A percentile compares a stretch with the other conserved stretches of the same genome.
Conservation (phyloP, 1,284 basidiomycete genomes). For the Cutaneotrichosporon cutaneum region DNA sequence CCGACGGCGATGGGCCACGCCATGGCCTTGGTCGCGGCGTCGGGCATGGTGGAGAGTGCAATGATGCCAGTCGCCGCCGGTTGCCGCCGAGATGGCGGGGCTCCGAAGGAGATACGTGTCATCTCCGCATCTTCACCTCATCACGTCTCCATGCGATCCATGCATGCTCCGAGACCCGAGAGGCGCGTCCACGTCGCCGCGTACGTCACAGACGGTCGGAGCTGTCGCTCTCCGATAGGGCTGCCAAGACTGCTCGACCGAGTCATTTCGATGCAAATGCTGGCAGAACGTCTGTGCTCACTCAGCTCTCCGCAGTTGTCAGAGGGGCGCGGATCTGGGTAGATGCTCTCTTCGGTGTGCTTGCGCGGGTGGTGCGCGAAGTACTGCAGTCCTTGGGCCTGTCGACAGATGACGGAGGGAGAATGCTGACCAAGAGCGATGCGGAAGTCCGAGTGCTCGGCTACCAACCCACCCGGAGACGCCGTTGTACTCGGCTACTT, state of each 20-base stretch:
- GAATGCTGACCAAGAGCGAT: too few relatives aligned
- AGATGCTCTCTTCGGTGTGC: too few relatives aligned
- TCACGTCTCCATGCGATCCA: too few relatives aligned
- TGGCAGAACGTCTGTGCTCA: too few relatives aligned
- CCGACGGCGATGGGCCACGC: constrained; percentile 6
- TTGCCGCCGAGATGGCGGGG: background rate
- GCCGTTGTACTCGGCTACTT: background rate
- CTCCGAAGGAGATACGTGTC: background rate
- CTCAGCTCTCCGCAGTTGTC: too few relatives aligned
- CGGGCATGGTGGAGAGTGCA: background rate
- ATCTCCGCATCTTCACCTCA: background rate
- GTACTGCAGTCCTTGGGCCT: too few relatives aligned
- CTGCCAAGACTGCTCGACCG: too few relatives aligned
- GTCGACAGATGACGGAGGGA: too few relatives aligned
- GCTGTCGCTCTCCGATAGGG: too few relatives aligned
- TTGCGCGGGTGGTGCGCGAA: too few relatives aligned
- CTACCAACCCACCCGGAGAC: background rate
- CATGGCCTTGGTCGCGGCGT: background rate
- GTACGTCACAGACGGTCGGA: too few relatives aligned
- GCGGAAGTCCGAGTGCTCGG: background rate
- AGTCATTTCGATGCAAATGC: too few relatives aligned
- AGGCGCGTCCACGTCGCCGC: background rate
- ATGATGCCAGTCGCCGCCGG: background rate
- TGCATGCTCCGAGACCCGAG: background rate
- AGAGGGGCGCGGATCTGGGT: background rate